Percentiles rank a stretch among this genome's conserved stretches.
These are phyloP conservation scores for Myxozyma neglecta DNA, from an alignment of 805 yeast species.

Conservation along the genomic window DNA sequence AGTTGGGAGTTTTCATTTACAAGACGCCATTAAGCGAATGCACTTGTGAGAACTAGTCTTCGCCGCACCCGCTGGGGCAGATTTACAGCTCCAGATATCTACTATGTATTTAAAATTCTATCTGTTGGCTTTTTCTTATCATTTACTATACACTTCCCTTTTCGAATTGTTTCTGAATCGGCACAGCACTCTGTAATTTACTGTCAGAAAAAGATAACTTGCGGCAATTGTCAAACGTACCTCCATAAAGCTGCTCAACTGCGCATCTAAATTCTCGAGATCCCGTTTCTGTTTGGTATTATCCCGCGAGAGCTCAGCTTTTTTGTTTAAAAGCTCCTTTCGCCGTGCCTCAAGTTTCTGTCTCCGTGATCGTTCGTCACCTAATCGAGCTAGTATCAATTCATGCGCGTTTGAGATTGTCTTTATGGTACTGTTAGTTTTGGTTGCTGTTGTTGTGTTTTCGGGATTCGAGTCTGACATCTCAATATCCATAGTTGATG, in stretches of 20 bases:
- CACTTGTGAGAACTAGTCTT: background rate
- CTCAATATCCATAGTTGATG: background rate
- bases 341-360: background rate
- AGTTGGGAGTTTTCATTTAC: background rate
- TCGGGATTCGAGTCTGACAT: background rate
- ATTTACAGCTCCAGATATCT: background rate
- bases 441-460: background rate
- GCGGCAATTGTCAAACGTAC: constrained; percentile 1
- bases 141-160: background rate
- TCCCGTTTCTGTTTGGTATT: constrained; percentile 18
- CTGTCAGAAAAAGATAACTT: background rate
- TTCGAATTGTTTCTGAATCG: constrained; percentile 19
- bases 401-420: constrained; percentile 8
- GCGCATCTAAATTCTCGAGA: constrained; percentile 24
- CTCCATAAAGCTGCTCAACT: constrained; percentile 26
- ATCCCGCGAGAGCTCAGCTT: constrained; percentile 12
- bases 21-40: no score
- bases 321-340: constrained; percentile 5
- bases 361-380: constrained; percentile 27
- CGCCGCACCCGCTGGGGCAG: background rate
- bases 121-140: background rate
- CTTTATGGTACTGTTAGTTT: background rate
- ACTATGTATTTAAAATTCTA: background rate
- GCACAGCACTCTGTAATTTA: constrained; percentile 20
- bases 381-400: constrained; percentile 20